Evolutionary conservation across 2,329 filamentous ascomycete species (phyloP).

Genomic region (Ceratocystis eucalypticola): DNA sequence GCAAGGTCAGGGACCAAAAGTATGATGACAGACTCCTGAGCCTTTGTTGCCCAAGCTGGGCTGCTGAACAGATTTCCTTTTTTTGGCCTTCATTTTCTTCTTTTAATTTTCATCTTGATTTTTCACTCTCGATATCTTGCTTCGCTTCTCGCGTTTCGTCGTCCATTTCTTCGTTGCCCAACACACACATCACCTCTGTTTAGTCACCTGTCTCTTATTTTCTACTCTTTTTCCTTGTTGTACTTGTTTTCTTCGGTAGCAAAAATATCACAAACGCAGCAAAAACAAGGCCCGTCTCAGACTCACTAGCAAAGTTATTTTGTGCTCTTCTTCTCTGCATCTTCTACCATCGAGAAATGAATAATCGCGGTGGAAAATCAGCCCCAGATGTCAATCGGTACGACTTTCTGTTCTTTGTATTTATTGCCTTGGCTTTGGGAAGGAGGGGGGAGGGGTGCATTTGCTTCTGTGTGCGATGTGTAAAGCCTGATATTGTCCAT

Average conservation of each 20-base stretch:
- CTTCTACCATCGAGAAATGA: conserved; percentile 58
- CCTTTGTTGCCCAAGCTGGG: neutral
- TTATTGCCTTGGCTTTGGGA: conserved; percentile 20
- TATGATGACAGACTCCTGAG: neutral
- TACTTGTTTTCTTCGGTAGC: conserved; percentile 7
- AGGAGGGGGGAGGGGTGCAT: neutral
- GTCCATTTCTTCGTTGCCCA: neutral
- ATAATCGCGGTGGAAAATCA: conserved; percentile 92
- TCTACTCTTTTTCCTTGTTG: neutral
- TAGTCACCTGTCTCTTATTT: neutral
- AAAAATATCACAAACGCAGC: neutral
- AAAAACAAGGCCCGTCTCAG: neutral
- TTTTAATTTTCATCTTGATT: conserved; percentile 11
- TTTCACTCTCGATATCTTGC: neutral
- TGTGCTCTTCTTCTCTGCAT: conserved; percentile 7
- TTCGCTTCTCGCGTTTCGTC: conserved; percentile 3
- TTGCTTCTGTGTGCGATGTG: conserved; percentile 5
- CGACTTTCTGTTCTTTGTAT: conserved; percentile 27
- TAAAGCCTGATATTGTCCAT: conserved; percentile 8
- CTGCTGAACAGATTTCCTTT: conserved; percentile 11
- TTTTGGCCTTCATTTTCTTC: conserved; percentile 9
- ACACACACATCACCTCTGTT: neutral
- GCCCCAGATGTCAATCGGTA: conserved; percentile 98
- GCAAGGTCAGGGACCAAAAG: neutral
- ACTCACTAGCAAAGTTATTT: conserved; percentile 2